Conservation (phyloP, 768 basidiomycete species). For the Pulveroboletus sp. region DNA sequence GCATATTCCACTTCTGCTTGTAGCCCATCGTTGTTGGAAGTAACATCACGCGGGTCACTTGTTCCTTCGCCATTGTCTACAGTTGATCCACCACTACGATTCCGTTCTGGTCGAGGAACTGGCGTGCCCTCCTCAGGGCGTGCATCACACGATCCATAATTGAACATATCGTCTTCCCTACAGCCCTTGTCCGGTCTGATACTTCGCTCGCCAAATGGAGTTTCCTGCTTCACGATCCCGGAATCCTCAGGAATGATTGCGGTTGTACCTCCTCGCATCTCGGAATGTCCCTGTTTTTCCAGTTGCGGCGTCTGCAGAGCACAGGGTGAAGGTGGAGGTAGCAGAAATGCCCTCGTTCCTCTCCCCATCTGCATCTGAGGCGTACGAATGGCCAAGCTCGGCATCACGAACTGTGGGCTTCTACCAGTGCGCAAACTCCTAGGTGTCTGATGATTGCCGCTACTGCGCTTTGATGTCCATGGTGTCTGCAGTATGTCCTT, state of each 20-base stretch:
- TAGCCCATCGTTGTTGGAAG: slow-evolving; percentile 7
- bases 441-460: slow-evolving; percentile 10
- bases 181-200: slow-evolving; percentile 21
- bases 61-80: neutral
- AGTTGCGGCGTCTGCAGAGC: slow-evolving; percentile 4
- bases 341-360: slow-evolving; percentile 20
- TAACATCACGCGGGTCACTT: slow-evolving; percentile 17
- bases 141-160: slow-evolving; percentile 36
- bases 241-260: neutral
- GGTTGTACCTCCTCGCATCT: neutral
- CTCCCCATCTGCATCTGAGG: slow-evolving; percentile 12
- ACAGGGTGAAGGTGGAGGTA: slow-evolving; percentile 26
- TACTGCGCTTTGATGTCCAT: slow-evolving; percentile 13
- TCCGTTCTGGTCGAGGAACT: slow-evolving; percentile 21
- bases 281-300: neutral
- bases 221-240: neutral
- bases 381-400: slow-evolving; percentile 4
- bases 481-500: slow-evolving; percentile 7
- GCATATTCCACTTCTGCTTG: slow-evolving; percentile 22
- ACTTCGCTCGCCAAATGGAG: neutral
- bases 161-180: slow-evolving; percentile 24
- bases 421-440: neutral
- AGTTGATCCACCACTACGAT: neutral
- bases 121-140: slow-evolving; percentile 43
- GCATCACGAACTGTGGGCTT: slow-evolving; percentile 10